Base-by-base conservation (phyloP, 75 land plant genomes). In the Cupressus sempervirens region DNA sequence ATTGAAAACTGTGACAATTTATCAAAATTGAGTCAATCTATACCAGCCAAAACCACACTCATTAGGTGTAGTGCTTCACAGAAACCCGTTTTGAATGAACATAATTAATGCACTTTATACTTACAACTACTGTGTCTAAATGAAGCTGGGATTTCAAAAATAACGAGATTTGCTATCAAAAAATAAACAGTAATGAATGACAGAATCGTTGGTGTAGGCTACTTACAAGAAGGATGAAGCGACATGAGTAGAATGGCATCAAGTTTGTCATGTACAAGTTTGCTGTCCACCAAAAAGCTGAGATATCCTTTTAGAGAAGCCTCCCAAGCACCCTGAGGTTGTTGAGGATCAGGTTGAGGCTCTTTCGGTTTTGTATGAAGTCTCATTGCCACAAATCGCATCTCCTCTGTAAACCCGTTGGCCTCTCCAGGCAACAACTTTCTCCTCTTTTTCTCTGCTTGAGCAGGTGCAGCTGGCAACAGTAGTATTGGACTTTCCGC, bases 361-460 rank as follows among this genome's bases (percentile, higher is more conserved):
- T 82, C 86, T 86, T 86, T 88, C 82, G 86, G 87, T 70, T 85
- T 85, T 85, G 90, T 90, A 26, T 94, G 91, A 45, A 98, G 91
- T 74, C 87, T 90, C 98, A 98, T 98, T 52, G 98, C 99, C 74
- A 98, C 98, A 84, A 98, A 98, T 35, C 99, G 84, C 96, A 98
- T 93, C 92, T 98, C 98, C 83, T 98, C 94, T 45, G 91, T 90
- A 62, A 98, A 94, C 41, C 99, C 99, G 84, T 91, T 86, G 74
- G 52, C 86, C 80, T 98, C 98, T 1, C 99, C 99, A 2, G 99
- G 99, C 56, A 87, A 89, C 53, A 53, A 85, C 82, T 88, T 93
- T 72, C 92, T 85, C 81, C 89, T 88, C 84, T 91, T 86, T 80
- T 84, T 82, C 87, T 50, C 2, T 15, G 53, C 14, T 50, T 50